These are phyloP conservation scores for Papiliotrema flavescens DNA, from an alignment of 1,284 basidiomycete species.

Conservation along the genomic window DNA sequence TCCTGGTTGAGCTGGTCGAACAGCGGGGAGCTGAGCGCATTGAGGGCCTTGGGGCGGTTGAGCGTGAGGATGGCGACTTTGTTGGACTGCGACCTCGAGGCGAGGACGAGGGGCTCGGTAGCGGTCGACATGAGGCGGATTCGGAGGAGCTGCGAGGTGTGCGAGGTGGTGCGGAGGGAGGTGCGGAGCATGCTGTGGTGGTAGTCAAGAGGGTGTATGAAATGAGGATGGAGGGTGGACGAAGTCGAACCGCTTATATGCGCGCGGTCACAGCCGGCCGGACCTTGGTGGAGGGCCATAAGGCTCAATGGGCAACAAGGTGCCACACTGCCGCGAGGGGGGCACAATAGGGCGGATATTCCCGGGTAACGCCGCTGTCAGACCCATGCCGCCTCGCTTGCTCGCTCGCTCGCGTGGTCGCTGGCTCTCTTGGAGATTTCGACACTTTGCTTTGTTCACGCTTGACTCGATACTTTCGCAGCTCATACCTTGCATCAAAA, in stretches of 20 bases:
- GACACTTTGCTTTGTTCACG: background rate
- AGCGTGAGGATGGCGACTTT: constrained; percentile 84
- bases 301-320: no score
- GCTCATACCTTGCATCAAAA: no score
- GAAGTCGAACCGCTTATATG: no score
- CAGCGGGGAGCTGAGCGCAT: constrained; percentile 80
- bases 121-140: constrained; percentile 29
- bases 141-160: background rate
- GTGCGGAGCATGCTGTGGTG: constrained; percentile 1
- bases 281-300: no score
- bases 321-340: background rate
- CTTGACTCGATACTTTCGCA: background rate
- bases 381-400: background rate
- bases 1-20: constrained; percentile 75
- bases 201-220: background rate
- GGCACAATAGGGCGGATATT: background rate
- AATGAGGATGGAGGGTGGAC: background rate
- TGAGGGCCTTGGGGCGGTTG: constrained; percentile 93
- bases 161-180: background rate
- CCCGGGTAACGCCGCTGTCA: background rate
- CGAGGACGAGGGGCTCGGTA: constrained; percentile 41
- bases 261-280: no score
- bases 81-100: constrained; percentile 34
- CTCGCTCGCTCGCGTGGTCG: background rate
- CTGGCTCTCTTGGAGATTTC: background rate